Percentiles rank a stretch among this genome's conserved stretches.
phyloP scores from a whole-genome alignment of 2,329 filamentous ascomycete genomes.

The Trichoderma endophyticum region DNA sequence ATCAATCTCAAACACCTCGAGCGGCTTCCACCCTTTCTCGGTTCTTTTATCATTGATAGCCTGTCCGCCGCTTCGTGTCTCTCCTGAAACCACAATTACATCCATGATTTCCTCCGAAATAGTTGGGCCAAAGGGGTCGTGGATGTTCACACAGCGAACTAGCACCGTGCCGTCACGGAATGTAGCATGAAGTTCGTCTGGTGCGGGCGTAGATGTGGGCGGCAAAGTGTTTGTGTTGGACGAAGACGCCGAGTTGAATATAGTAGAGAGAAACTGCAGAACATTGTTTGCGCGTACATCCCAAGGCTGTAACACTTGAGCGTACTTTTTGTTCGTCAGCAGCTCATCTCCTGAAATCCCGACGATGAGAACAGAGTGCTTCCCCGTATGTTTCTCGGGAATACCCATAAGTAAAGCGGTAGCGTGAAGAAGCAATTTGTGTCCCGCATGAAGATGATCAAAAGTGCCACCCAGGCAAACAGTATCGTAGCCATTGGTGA shows the following conservation, averaged over 20 bases:
- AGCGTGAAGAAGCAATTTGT: constrained; percentile 94
- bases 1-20: constrained; percentile 86
- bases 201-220: constrained; percentile 8
- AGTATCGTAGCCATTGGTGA: constrained; percentile 26
- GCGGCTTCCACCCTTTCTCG: constrained; percentile 69
- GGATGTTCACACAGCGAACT: constrained; percentile 79
- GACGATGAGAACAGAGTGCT: constrained; percentile 63
- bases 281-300: constrained; percentile 65
- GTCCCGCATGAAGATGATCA: constrained; percentile 90
- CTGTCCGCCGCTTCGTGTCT: constrained; percentile 78
- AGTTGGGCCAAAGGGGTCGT: constrained; percentile 86
- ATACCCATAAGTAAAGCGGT: constrained; percentile 68
- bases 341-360: constrained; percentile 88
- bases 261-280: constrained; percentile 69
- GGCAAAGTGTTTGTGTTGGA: constrained; percentile 15
- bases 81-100: constrained; percentile 79
- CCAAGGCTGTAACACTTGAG: constrained; percentile 79
- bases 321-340: constrained; percentile 84
- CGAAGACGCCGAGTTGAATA: constrained; percentile 44
- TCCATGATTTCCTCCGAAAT: constrained; percentile 76
- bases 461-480: constrained; percentile 92
- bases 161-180: constrained; percentile 60
- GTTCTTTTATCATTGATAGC: constrained; percentile 81
- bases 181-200: constrained; percentile 40
- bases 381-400: constrained; percentile 35